A percentile compares a stretch with the other conserved stretches of the same genome.
Evolutionary conservation across 2,329 filamentous ascomycete species (phyloP).

Genomic region (Thielaviopsis populi): DNA sequence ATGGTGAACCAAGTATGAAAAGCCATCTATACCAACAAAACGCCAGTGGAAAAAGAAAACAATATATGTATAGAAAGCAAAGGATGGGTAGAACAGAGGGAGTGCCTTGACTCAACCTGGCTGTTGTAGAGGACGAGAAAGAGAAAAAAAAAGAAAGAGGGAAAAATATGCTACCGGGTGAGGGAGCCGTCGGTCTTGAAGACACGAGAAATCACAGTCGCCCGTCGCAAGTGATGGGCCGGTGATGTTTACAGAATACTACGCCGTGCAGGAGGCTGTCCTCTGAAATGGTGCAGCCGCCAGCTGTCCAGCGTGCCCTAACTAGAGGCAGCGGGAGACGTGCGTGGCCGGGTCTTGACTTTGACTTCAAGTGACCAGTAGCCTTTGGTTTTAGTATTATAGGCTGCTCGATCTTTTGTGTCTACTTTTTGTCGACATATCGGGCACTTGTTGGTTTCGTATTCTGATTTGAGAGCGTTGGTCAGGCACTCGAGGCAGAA

Average conservation of each 20-base stretch:
- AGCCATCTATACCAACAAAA: slow-evolving; percentile 22
- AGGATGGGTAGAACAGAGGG: not conserved
- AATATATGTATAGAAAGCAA: not conserved
- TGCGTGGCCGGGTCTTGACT: slow-evolving; percentile 40
- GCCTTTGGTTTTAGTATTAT: slow-evolving; percentile 34
- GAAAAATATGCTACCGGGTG: not conserved
- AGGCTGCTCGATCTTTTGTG: slow-evolving; percentile 28
- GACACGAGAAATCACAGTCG: too few relatives aligned
- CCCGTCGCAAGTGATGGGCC: too few relatives aligned
- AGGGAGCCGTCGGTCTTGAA: too few relatives aligned
- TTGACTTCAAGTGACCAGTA: slow-evolving; percentile 47
- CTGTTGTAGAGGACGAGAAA: not conserved
- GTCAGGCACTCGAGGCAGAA: slow-evolving; percentile 50
- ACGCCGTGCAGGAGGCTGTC: too few relatives aligned
- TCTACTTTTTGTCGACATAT: slow-evolving; percentile 49
- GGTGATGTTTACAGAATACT: too few relatives aligned
- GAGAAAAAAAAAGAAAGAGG: not conserved
- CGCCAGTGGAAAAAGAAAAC: not conserved
- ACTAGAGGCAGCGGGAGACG: slow-evolving; percentile 18
- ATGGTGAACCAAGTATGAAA: not conserved
- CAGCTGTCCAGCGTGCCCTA: not conserved
- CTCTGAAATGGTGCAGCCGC: too few relatives aligned
- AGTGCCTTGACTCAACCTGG: not conserved
- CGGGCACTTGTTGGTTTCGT: slow-evolving; percentile 43
- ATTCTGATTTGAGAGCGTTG: slow-evolving; percentile 42